Evolutionary conservation across 345 rosid species (phyloP), one percentile per base, ranked within the genome.

Genomic region (Syzygium oleosum): DNA sequence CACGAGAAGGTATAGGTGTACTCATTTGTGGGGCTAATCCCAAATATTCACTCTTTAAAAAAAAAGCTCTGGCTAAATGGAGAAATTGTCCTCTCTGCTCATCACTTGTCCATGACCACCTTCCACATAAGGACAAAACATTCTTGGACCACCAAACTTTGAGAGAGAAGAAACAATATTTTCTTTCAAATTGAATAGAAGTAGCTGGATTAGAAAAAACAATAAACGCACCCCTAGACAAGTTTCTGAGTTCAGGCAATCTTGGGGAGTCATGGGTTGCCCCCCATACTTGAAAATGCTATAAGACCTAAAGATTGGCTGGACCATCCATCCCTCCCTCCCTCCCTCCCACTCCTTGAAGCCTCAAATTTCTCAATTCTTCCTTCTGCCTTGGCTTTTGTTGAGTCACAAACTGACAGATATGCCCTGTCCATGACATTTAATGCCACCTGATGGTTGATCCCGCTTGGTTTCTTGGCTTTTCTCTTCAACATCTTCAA

Each of bases 341-440:
- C 59, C 59, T 14, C 61, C 27, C 27, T 21, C 49, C 49, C 49
- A 34, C 49, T 73, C 49, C 83, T 19, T 38, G 83, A 73, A 19
- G 80, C 43, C 49, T 73, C 27, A 38, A 11, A 38, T 73, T 73
- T 21, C 49, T 73, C 4, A 38, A 10, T 51, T 29, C 87, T 89
- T 63, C 85, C 54, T 85, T 61, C 68, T 29, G 51, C 84, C 84
- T 80, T 84, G 85, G 59, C 79, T 53, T 53, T 5, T 38, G 15
- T 86, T 88, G 84, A 51, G 85, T 84, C 90, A 89, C 88, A 79
- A 88, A 85, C 91, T 87, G 90, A 89, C 92, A 91, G 91, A 84
- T 90, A 86, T 88, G 87, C 87, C 84, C 79, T 84, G 90, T 89
- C 90, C 86, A 46, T 87, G 56, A 31, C 84, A 90, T 85, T 91